Percentiles rank a stretch among this genome's conserved stretches.
phyloP scores from a whole-genome alignment of 306 rosid genomes.

The Lagenaria siceraria region DNA sequence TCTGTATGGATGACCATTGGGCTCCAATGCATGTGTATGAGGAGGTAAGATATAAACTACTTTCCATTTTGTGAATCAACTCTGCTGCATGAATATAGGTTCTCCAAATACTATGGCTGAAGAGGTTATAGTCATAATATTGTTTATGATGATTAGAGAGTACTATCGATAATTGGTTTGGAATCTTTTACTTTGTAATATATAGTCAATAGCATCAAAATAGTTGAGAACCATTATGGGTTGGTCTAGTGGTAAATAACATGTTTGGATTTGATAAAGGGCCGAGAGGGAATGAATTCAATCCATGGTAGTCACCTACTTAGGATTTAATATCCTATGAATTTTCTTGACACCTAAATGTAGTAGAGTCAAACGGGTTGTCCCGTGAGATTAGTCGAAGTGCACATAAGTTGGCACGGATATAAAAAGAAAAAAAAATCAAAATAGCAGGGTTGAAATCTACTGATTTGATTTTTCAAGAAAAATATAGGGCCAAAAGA shows the following conservation, averaged over 20 bases:
- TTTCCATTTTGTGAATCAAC: neutral
- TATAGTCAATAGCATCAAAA: neutral
- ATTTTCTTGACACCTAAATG: too few species aligned
- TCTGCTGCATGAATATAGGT: neutral
- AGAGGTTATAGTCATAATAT: neutral
- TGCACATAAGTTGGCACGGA: too few species aligned
- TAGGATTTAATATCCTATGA: too few species aligned
- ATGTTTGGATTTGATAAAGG: too few species aligned
- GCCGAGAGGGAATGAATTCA: too few species aligned
- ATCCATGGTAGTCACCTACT: too few species aligned
- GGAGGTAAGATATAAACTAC: slow-evolving; percentile 37
- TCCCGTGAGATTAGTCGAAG: too few species aligned
- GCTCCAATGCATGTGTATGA: slow-evolving; percentile 74
- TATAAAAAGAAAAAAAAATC: too few species aligned
- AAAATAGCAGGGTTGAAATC: neutral
- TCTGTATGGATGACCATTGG: slow-evolving; percentile 80
- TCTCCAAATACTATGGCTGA: neutral
- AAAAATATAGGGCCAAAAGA: neutral
- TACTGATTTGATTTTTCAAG: neutral
- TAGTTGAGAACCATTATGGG: too few species aligned
- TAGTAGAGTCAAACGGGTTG: too few species aligned
- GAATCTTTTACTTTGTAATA: neutral
- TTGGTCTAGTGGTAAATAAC: too few species aligned
- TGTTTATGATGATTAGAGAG: neutral
- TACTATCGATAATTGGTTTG: neutral